Percentiles rank a stretch among this genome's conserved stretches.
These are phyloP conservation scores for Pseudomonodictys pantanalensis DNA, from an alignment of 495 filamentous ascomycete genomes.

Conservation along the genomic window DNA sequence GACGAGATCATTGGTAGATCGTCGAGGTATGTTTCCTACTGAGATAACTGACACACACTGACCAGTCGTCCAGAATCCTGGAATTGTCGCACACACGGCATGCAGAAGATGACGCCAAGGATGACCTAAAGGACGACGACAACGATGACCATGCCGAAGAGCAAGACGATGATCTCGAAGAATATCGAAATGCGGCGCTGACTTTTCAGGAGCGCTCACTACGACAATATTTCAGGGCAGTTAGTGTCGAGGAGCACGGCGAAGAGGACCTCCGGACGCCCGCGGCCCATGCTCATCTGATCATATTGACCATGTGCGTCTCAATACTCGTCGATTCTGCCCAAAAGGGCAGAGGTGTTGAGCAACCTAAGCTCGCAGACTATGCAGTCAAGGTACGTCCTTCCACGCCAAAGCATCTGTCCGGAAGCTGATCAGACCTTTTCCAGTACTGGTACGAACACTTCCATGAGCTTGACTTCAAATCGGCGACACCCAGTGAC, in stretches of 20 bases:
- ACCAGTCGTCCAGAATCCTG: constrained; percentile 1
- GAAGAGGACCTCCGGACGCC: constrained; percentile 7
- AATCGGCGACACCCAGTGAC: not conserved
- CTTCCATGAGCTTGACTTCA: constrained; percentile 15
- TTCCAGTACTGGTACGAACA: constrained; percentile 21
- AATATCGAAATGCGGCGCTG: constrained; percentile 17
- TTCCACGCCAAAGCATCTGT: too few relatives aligned
- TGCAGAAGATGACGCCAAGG: constrained; percentile 8
- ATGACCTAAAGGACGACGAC: constrained; percentile 26
- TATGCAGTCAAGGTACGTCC: constrained; percentile 20
- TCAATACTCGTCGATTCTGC: not conserved
- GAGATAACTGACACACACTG: not conserved
- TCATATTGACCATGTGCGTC: constrained; percentile 11
- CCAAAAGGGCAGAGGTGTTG: not conserved
- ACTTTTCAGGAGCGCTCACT: constrained; percentile 35
- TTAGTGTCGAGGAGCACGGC: constrained; percentile 14
- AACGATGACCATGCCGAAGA: constrained; percentile 10
- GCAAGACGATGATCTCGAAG: constrained; percentile 4
- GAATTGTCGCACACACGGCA: constrained; percentile 12
- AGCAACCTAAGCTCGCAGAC: constrained; percentile 1
- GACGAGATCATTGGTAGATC: constrained; percentile 19
- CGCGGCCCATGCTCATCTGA: constrained; percentile 11
- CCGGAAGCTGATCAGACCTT: too few relatives aligned
- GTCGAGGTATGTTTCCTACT: not conserved
- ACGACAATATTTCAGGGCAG: constrained; percentile 25